Evolutionary conservation across 192 early-diverging fungal genomes (phyloP).

Genomic region (Cladochytrium replicatum): DNA sequence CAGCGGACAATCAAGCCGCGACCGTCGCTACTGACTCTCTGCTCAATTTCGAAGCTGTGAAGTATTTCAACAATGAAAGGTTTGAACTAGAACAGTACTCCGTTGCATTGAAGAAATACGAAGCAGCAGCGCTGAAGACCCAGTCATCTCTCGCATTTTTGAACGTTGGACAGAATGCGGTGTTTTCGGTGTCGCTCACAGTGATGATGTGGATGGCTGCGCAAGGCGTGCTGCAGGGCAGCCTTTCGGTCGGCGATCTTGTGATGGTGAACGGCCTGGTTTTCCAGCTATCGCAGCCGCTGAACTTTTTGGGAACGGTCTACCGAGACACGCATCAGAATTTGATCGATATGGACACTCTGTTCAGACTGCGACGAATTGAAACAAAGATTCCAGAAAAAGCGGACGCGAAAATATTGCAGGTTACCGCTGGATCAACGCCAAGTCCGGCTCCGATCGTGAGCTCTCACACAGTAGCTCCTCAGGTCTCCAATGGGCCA

Average conservation of each 20-base stretch:
- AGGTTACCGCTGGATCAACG: slow-evolving; percentile 3
- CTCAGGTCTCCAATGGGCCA: slow-evolving; percentile 6
- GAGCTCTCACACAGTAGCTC: no score
- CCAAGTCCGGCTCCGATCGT: no score
- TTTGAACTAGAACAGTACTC: slow-evolving; percentile 89
- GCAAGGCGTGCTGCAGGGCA: slow-evolving; percentile 65
- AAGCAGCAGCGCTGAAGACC: slow-evolving; percentile 86
- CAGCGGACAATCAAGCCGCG: slow-evolving; percentile 92
- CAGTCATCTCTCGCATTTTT: slow-evolving; percentile 78
- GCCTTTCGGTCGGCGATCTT: slow-evolving; percentile 91
- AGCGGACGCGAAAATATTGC: slow-evolving; percentile 22
- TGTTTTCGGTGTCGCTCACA: slow-evolving; percentile 88
- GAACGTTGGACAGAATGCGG: slow-evolving; percentile 92
- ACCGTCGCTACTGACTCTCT: slow-evolving; percentile 90
- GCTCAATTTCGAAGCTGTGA: slow-evolving; percentile 96
- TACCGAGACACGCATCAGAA: slow-evolving; percentile 94
- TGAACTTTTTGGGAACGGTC: slow-evolving; percentile 96
- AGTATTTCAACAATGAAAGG: slow-evolving; percentile 90
- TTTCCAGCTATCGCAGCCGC: slow-evolving; percentile 92
- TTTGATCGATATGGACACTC: slow-evolving; percentile 92
- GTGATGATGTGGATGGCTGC: slow-evolving; percentile 95
- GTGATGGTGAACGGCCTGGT: slow-evolving; percentile 98
- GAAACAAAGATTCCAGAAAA: slow-evolving; percentile 28
- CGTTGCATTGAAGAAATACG: slow-evolving; percentile 78
- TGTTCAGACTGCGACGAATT: slow-evolving; percentile 76